Conservation (phyloP, 2,329 filamentous ascomycete species). For the Fusarium xyrophilum region DNA sequence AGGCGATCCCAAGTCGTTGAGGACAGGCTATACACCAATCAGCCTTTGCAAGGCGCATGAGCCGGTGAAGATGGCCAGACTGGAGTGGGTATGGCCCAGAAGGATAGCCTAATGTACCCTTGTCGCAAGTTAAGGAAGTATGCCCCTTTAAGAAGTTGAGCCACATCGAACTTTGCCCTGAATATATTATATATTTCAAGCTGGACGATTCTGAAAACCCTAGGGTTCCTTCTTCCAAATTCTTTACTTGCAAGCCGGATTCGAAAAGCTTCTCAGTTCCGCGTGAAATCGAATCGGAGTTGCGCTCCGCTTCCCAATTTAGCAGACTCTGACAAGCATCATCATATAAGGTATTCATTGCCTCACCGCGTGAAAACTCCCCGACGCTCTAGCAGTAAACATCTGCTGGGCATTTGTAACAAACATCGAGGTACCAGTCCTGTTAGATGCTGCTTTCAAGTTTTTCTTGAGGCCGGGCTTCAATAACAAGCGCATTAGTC, state of each 20-base stretch:
- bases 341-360: neutral
- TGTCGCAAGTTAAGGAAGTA: slow-evolving; percentile 33
- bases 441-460: neutral
- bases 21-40: slow-evolving; percentile 33
- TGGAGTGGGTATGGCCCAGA: slow-evolving; percentile 28
- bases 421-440: neutral
- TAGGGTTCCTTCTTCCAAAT: slow-evolving; percentile 1
- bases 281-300: neutral
- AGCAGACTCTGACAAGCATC: slow-evolving; percentile 13
- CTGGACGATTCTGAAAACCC: slow-evolving; percentile 5
- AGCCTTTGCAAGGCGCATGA: slow-evolving; percentile 27
- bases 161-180: slow-evolving; percentile 15
- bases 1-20: slow-evolving; percentile 34
- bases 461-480: neutral
- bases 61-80: slow-evolving; percentile 27
- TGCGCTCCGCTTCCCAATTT: neutral
- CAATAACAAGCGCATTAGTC: neutral
- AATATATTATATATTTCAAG: slow-evolving; percentile 33
- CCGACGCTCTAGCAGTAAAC: neutral
- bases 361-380: neutral
- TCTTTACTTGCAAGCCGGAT: neutral
- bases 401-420: neutral
- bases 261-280: neutral
- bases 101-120: slow-evolving; percentile 32
- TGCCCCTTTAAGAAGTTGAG: slow-evolving; percentile 20